A percentile compares a stretch with the other conserved stretches of the same genome.
Evolutionary conservation across 148 eudicot genomes (phyloP).

Genomic region (Chenopodium suecicum): DNA sequence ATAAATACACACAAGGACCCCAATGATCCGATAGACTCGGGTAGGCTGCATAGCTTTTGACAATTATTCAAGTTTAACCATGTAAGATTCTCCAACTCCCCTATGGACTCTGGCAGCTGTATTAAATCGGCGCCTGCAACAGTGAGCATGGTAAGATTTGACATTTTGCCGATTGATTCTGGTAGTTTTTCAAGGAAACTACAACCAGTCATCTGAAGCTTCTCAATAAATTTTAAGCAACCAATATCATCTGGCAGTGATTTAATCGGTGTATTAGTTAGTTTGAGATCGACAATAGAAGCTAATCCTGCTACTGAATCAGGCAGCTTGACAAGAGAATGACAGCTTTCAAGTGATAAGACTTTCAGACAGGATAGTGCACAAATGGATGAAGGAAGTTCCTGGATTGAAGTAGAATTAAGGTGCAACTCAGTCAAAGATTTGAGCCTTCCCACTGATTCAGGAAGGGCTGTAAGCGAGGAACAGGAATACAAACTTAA

Average conservation of each 20-base stretch:
- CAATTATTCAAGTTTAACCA: slow-evolving; percentile 42
- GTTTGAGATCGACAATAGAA: slow-evolving; percentile 42
- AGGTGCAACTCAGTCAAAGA: slow-evolving; percentile 34
- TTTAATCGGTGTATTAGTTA: slow-evolving; percentile 30
- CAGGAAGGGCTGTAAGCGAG: slow-evolving; percentile 42
- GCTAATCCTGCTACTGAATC: slow-evolving; percentile 38
- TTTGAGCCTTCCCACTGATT: slow-evolving; percentile 40
- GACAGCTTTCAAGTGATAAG: slow-evolving; percentile 36
- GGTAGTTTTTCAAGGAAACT: slow-evolving; percentile 41
- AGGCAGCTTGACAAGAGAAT: slow-evolving; percentile 36
- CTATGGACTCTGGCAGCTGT: slow-evolving; percentile 51
- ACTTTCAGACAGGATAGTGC: slow-evolving; percentile 37
- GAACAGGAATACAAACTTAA: slow-evolving; percentile 36
- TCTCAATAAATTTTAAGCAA: slow-evolving; percentile 42
- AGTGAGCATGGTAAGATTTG: slow-evolving; percentile 35
- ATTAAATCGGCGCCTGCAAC: slow-evolving; percentile 39
- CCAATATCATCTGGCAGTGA: slow-evolving; percentile 49
- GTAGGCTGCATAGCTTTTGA: slow-evolving; percentile 33
- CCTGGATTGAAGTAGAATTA: slow-evolving; percentile 30
- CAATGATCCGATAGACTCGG: slow-evolving; percentile 40
- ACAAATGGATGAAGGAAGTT: slow-evolving; percentile 48
- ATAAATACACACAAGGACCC: slow-evolving; percentile 38
- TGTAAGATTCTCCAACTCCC: slow-evolving; percentile 44
- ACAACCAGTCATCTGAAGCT: slow-evolving; percentile 44
- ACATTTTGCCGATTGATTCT: slow-evolving; percentile 39